Percentiles rank a stretch among this genome's conserved stretches.
Conservation (phyloP, 2,329 filamentous ascomycete genomes). For the Diaporthe citri region DNA sequence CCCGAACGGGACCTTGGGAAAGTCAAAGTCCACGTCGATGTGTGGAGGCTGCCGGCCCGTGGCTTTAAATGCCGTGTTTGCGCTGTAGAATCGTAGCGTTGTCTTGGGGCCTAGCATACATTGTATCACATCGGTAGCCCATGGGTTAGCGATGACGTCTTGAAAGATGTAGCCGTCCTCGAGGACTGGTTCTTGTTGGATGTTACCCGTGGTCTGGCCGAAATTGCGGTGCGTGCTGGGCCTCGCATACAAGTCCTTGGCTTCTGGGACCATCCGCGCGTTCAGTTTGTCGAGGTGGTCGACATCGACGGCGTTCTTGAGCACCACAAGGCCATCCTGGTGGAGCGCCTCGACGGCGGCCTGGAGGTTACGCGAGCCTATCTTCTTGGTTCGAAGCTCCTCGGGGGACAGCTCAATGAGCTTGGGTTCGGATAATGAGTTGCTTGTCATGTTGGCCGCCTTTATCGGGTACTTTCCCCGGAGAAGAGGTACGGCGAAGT, state of each 20-base stretch:
- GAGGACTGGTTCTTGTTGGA: constrained; percentile 43
- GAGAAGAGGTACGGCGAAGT: background rate
- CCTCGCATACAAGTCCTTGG: constrained; percentile 45
- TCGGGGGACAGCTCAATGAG: constrained; percentile 27
- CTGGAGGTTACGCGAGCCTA: constrained; percentile 45
- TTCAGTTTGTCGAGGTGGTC: constrained; percentile 51
- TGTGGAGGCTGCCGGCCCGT: constrained; percentile 55
- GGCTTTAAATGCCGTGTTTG: constrained; percentile 56
- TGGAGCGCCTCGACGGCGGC: constrained; percentile 52
- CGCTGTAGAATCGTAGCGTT: constrained; percentile 52
- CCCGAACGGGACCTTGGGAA: constrained; percentile 61
- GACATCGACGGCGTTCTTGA: constrained; percentile 52
- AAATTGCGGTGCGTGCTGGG: constrained; percentile 41
- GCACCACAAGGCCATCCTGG: constrained; percentile 53
- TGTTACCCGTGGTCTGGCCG: constrained; percentile 38
- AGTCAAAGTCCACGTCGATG: constrained; percentile 58
- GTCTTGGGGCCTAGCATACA: constrained; percentile 54
- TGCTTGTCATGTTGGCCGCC: background rate
- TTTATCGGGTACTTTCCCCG: background rate
- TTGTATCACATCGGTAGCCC: constrained; percentile 50
- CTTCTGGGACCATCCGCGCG: constrained; percentile 51
- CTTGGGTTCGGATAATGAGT: background rate
- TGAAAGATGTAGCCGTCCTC: constrained; percentile 42
- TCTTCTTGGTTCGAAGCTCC: constrained; percentile 10
- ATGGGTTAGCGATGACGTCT: constrained; percentile 47